phyloP scores from a whole-genome alignment of 2,329 filamentous ascomycete genomes.

The Claviceps fusiformis region DNA sequence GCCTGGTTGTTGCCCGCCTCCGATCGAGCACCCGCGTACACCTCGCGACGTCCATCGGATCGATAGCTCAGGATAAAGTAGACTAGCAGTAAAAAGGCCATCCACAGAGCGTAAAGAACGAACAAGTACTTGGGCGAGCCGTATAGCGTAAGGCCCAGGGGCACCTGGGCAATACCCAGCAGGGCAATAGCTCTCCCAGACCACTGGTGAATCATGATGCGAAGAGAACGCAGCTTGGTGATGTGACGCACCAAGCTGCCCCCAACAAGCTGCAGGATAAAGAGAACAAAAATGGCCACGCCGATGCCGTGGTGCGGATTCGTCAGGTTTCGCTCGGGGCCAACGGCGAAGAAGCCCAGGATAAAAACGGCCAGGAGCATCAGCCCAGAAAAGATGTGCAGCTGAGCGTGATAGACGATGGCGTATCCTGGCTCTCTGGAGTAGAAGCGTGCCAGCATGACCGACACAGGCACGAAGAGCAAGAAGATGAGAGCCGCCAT shows the following conservation, averaged over 20 bases:
- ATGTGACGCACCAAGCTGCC: conserved; percentile 49
- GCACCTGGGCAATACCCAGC: conserved; percentile 74
- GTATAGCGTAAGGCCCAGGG: conserved; percentile 80
- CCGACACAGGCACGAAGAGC: conserved; percentile 57
- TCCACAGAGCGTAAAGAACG: conserved; percentile 71
- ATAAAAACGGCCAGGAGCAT: conserved; percentile 60
- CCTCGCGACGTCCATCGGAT: conserved; percentile 39
- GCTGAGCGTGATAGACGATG: conserved; percentile 57
- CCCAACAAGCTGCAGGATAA: conserved; percentile 57
- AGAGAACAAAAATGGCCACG: conserved; percentile 60
- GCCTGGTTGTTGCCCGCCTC: conserved; percentile 26
- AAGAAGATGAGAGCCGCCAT: conserved; percentile 63
- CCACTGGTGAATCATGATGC: conserved; percentile 72
- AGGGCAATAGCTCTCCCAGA: conserved; percentile 64
- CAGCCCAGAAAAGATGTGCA: conserved; percentile 55
- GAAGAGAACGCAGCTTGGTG: conserved; percentile 32
- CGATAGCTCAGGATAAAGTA: conserved; percentile 74
- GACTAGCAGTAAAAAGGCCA: conserved; percentile 53
- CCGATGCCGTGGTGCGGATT: conserved; percentile 82
- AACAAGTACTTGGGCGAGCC: conserved; percentile 79
- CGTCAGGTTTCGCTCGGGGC: conserved; percentile 53
- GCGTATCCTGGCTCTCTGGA: conserved; percentile 45
- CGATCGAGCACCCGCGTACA: conserved; percentile 45
- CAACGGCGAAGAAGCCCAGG: conserved; percentile 67
- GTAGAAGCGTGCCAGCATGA: conserved; percentile 62